Conservation (phyloP, 352 stramenopile genomes). For the Pythium plurisporium region DNA sequence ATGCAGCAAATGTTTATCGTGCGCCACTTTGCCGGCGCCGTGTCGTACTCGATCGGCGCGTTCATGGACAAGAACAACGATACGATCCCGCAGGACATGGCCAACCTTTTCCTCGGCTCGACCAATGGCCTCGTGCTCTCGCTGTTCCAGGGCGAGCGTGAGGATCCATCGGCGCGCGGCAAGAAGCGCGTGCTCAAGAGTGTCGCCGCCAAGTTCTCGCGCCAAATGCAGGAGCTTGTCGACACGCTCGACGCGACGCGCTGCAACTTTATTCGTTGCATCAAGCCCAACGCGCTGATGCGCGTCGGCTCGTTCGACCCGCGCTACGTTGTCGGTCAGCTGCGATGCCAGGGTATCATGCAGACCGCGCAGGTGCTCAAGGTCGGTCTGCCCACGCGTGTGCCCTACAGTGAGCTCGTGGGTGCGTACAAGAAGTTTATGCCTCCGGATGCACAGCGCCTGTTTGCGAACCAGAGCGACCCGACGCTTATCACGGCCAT, state of each 20-base stretch:
- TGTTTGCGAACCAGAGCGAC: conserved; percentile 75
- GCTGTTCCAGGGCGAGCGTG: too few species aligned
- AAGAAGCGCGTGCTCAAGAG: conserved; percentile 76
- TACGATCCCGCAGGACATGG: conserved; percentile 80
- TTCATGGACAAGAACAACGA: conserved; percentile 94
- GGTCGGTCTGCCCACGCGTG: conserved; percentile 75
- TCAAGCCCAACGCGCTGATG: conserved; percentile 87
- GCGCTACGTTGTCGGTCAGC: conserved; percentile 76
- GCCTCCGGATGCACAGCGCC: conserved; percentile 54
- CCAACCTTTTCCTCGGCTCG: too few species aligned
- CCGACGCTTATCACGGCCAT: conserved; percentile 72
- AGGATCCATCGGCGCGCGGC: too few species aligned
- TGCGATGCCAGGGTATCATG: conserved; percentile 85
- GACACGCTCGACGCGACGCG: conserved; percentile 73
- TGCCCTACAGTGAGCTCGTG: conserved; percentile 71
- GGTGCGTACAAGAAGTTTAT: conserved; percentile 67
- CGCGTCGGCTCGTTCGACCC: conserved; percentile 62
- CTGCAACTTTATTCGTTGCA: conserved; percentile 88
- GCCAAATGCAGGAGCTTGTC: conserved; percentile 81
- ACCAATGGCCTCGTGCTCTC: too few species aligned
- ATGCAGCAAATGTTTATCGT: conserved; percentile 90
- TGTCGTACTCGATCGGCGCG: conserved; percentile 86
- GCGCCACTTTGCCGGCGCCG: conserved; percentile 84
- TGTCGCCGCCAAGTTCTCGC: conserved; percentile 60
- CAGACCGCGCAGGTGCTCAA: conserved; percentile 87